Percentiles rank a stretch among this genome's conserved stretches.
Evolutionary conservation across 1,284 basidiomycete genomes (phyloP).

Genomic region (Stygiomarasmius scandens): DNA sequence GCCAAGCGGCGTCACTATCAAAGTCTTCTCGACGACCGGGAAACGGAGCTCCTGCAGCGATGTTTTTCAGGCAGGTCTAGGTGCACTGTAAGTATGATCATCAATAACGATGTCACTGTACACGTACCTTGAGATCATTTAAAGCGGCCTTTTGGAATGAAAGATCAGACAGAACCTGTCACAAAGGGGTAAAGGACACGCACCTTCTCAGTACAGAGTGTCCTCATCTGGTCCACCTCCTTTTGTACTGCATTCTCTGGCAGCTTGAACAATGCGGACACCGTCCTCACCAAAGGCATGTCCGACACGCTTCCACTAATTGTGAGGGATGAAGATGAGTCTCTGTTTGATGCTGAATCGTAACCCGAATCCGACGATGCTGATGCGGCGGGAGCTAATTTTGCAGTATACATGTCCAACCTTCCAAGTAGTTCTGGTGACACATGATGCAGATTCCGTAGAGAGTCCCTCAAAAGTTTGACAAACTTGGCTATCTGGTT

Average conservation of each 20-base stretch:
- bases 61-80: constrained; percentile 89
- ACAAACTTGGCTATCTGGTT: constrained; percentile 89
- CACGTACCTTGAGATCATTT: constrained; percentile 76
- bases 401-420: constrained; percentile 82
- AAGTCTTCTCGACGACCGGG: constrained; percentile 91
- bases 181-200: constrained; percentile 17
- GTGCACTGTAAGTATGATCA: constrained; percentile 17
- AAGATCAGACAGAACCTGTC: constrained; percentile 13
- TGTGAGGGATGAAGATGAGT: constrained; percentile 46
- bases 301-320: constrained; percentile 59
- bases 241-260: constrained; percentile 68
- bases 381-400: constrained; percentile 63
- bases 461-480: constrained; percentile 80
- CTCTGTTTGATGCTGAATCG: constrained; percentile 65
- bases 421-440: constrained; percentile 82
- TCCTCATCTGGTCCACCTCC: constrained; percentile 73
- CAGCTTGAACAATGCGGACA: constrained; percentile 78
- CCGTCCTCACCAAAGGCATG: constrained; percentile 75
- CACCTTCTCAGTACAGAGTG: constrained; percentile 82
- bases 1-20: constrained; percentile 77
- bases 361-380: constrained; percentile 63
- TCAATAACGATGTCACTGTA: constrained; percentile 8
- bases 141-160: constrained; percentile 67
- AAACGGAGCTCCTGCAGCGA: constrained; percentile 82
- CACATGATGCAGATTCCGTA: constrained; percentile 73